Conservation (phyloP, 139 green algal species). For the Coelastrella sp. region DNA sequence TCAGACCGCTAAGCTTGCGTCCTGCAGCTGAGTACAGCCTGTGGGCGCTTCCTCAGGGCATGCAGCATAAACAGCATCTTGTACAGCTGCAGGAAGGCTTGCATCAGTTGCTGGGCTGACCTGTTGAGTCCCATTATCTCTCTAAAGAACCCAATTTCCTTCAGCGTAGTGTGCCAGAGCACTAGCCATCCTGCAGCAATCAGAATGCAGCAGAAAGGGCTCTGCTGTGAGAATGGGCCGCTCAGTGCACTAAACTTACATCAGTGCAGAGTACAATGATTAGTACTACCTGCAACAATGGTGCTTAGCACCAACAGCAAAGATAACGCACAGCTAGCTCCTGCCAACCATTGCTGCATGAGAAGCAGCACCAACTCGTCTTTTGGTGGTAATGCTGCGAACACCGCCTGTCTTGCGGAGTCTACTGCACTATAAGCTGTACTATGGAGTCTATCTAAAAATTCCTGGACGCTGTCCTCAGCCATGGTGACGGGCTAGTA, state of each 20-base stretch:
- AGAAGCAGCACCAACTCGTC: background rate
- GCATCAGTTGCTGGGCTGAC: background rate
- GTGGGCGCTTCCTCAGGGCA: background rate
- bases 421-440: background rate
- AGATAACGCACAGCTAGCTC: background rate
- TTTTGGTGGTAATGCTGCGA: background rate
- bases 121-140: slow-evolving; percentile 49
- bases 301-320: slow-evolving; percentile 16
- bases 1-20: background rate
- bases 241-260: too few relatives aligned
- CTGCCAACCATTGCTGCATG: slow-evolving; percentile 42
- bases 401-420: background rate
- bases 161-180: slow-evolving; percentile 44
- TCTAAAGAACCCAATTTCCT: slow-evolving; percentile 40
- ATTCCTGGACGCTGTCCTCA: background rate
- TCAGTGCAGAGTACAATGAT: too few relatives aligned
- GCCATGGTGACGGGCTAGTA: background rate
- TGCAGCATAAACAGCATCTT: background rate
- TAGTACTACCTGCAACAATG: slow-evolving; percentile 18
- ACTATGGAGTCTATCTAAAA: background rate
- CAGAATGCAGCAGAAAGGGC: too few relatives aligned
- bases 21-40: background rate
- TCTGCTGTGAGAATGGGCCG: too few relatives aligned
- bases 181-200: slow-evolving; percentile 30
- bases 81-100: too few relatives aligned